Evolutionary conservation across 2,329 filamentous ascomycete genomes (phyloP).

Genomic region (Chaetomiaceae sp.): DNA sequence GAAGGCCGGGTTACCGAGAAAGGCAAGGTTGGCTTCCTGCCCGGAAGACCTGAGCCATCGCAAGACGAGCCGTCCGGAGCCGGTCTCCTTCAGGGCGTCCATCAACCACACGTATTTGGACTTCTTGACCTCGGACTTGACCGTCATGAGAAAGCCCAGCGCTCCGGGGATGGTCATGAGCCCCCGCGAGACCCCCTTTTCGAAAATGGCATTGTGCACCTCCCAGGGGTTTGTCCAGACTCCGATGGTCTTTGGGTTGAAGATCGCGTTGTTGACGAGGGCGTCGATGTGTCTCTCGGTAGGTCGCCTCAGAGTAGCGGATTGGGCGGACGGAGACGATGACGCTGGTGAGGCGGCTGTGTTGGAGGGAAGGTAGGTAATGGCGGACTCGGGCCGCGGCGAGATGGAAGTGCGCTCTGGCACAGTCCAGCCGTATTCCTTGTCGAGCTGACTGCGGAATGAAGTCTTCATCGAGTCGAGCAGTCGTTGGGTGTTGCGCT

Average conservation of each 20-base stretch:
- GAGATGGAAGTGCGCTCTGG: neutral
- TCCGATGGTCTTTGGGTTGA: slow-evolving; percentile 30
- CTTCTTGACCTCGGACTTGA: slow-evolving; percentile 37
- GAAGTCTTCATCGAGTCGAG: slow-evolving; percentile 53
- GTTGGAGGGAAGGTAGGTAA: slow-evolving; percentile 13
- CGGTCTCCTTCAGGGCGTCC: slow-evolving; percentile 36
- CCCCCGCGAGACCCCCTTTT: slow-evolving; percentile 50
- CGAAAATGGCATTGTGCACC: slow-evolving; percentile 52
- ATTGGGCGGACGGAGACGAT: no score
- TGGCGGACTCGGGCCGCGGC: neutral
- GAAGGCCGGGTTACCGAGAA: slow-evolving; percentile 40
- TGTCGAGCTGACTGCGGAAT: slow-evolving; percentile 54
- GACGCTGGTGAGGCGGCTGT: slow-evolving; percentile 2
- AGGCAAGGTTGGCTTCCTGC: slow-evolving; percentile 41
- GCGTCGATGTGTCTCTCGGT: slow-evolving; percentile 50
- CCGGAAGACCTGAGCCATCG: slow-evolving; percentile 52
- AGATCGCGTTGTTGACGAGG: slow-evolving; percentile 54
- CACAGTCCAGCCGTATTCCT: slow-evolving; percentile 43
- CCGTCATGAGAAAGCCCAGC: slow-evolving; percentile 48
- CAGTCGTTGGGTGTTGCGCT: slow-evolving; percentile 49
- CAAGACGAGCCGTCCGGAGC: slow-evolving; percentile 45
- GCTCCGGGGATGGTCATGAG: slow-evolving; percentile 53
- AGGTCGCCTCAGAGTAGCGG: slow-evolving; percentile 30
- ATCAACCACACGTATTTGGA: neutral
- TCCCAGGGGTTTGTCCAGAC: slow-evolving; percentile 14